Percentiles rank a stretch among this genome's conserved stretches.
phyloP scores from a whole-genome alignment of 805 yeast species.

The Suhomyces pyralidae region DNA sequence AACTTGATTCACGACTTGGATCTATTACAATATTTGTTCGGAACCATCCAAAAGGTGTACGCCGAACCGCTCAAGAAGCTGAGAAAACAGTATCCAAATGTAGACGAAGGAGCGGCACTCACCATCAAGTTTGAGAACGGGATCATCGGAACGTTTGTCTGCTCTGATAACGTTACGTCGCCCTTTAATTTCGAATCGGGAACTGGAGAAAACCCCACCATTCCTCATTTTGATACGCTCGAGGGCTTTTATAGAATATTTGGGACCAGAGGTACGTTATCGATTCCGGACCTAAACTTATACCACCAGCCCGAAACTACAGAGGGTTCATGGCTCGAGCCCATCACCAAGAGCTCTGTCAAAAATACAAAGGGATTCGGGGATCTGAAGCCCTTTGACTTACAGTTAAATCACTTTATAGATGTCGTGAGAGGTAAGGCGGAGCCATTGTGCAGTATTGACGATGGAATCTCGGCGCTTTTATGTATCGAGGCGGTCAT shows the following conservation, averaged over 20 bases:
- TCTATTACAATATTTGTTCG: constrained; percentile 37
- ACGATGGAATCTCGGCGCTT: constrained; percentile 33
- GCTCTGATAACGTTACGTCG: constrained; percentile 40
- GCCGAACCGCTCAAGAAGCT: constrained; percentile 37
- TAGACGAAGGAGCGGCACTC: constrained; percentile 43
- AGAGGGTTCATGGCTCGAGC: constrained; percentile 28
- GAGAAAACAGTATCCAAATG: constrained; percentile 23
- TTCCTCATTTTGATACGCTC: constrained; percentile 29
- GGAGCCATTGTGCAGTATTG: constrained; percentile 30
- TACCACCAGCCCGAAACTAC: constrained; percentile 27
- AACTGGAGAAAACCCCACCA: constrained; percentile 43
- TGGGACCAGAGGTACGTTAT: constrained; percentile 38
- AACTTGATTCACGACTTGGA: constrained; percentile 43
- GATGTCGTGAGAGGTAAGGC: constrained; percentile 27
- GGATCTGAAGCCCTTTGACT: constrained; percentile 30
- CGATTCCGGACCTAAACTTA: constrained; percentile 39
- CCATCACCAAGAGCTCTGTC: constrained; percentile 13
- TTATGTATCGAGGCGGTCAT: constrained; percentile 35
- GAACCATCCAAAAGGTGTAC: constrained; percentile 37
- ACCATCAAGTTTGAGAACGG: constrained; percentile 38
- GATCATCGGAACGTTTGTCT: constrained; percentile 39
- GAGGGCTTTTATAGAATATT: constrained; percentile 39
- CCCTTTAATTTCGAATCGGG: constrained; percentile 42
- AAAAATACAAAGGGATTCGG: constrained; percentile 6
- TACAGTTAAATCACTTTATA: constrained; percentile 39